Conservation (phyloP, 805 yeast species). For the Lachancea nothofagi region DNA sequence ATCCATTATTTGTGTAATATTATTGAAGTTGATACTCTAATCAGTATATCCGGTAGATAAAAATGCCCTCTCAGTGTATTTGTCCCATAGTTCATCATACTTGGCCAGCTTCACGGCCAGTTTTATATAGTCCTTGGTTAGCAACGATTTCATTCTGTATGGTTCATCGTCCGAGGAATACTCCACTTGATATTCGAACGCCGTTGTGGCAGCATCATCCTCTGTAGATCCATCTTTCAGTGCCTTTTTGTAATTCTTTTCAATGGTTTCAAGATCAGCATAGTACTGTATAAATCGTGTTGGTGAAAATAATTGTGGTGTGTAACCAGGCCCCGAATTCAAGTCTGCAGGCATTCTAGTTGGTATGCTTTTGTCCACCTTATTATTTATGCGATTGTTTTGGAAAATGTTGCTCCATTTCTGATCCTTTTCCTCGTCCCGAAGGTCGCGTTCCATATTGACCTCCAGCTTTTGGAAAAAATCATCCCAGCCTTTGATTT, state of each 20-base stretch:
- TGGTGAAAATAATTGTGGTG: conserved; percentile 68
- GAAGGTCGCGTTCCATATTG: conserved; percentile 22
- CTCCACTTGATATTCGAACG: conserved; percentile 57
- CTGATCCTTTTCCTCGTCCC: neutral
- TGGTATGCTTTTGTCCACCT: conserved; percentile 57
- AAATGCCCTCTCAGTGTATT: conserved; percentile 54
- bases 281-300: conserved; percentile 66
- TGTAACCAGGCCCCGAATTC: conserved; percentile 71
- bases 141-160: conserved; percentile 48
- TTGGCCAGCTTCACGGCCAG: conserved; percentile 50
- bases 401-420: neutral
- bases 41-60: conserved; percentile 61
- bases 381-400: conserved; percentile 10
- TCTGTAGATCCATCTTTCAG: conserved; percentile 53
- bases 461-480: conserved; percentile 49
- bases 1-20: too few species aligned
- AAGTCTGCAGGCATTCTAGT: conserved; percentile 48
- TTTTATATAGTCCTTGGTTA: conserved; percentile 59
- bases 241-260: conserved; percentile 40
- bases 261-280: conserved; percentile 53
- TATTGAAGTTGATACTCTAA: conserved; percentile 8
- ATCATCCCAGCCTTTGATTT: conserved; percentile 48
- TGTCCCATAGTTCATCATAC: conserved; percentile 50
- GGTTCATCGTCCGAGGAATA: conserved; percentile 60
- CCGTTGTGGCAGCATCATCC: conserved; percentile 42